Evolutionary conservation across 192 early-diverging fungal genomes (phyloP).

Genomic region (Mortierella alpina): DNA sequence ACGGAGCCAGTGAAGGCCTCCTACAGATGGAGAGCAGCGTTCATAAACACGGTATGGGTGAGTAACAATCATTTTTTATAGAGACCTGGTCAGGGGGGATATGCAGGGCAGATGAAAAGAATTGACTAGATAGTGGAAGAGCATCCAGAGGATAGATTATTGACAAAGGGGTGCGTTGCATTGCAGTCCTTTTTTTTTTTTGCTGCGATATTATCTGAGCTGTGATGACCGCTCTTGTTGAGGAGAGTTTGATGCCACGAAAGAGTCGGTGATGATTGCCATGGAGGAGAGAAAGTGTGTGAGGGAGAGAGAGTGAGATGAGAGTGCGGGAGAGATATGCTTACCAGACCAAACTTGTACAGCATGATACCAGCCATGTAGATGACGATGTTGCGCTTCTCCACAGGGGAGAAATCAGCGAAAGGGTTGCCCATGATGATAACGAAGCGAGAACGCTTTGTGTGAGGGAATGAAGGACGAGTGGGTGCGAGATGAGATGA

Average conservation of each 20-base stretch:
- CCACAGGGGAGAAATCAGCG: conserved; percentile 62
- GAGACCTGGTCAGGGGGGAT: not conserved
- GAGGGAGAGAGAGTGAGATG: not conserved
- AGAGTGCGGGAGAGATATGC: not conserved
- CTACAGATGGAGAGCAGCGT: conserved; percentile 14
- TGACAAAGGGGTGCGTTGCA: not conserved
- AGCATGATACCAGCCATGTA: conserved; percentile 70
- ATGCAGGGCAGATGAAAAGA: not conserved
- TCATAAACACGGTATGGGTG: conserved; percentile 18
- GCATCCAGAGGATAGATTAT: no score
- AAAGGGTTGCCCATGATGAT: conserved; percentile 22
- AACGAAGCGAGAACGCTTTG: no score
- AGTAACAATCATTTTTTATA: not conserved
- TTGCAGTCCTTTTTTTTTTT: no score
- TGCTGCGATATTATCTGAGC: no score
- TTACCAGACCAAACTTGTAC: conserved; percentile 68
- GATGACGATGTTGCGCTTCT: conserved; percentile 59
- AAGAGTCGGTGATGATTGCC: no score
- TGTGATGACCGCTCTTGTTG: no score
- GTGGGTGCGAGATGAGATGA: not conserved
- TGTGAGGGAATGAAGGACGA: not conserved
- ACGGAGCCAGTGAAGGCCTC: conserved; percentile 41
- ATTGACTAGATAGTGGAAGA: no score
- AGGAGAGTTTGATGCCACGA: no score
- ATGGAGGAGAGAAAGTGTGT: not conserved